These are phyloP conservation scores for Zizania latifolia DNA, from an alignment of 176 grass and related monocot species.

Conservation along the genomic window DNA sequence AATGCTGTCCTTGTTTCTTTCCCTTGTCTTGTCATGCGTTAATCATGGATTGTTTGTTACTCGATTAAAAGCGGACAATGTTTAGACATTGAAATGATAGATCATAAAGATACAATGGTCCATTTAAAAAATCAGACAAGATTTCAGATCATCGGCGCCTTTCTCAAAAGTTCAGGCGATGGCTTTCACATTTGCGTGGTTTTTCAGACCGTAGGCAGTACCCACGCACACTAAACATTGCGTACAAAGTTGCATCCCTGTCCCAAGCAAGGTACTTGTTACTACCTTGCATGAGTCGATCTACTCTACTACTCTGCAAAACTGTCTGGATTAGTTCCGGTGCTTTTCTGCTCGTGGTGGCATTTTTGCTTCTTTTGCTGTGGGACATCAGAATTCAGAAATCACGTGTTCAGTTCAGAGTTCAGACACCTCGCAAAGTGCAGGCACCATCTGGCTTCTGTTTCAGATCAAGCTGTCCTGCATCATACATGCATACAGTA, in stretches of 20 bases:
- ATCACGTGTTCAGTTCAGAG: constrained; percentile 11
- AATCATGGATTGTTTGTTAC: neutral
- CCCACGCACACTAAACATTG: neutral
- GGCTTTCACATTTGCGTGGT: constrained; percentile 31
- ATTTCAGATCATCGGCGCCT: constrained; percentile 23
- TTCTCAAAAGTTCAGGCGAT: constrained; percentile 19
- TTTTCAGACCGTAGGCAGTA: neutral
- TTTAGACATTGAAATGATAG: constrained; percentile 12
- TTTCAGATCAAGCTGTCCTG: neutral
- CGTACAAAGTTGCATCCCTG: neutral
- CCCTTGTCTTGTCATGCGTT: neutral
- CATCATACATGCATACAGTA: neutral
- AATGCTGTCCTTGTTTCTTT: neutral
- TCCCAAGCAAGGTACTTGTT: constrained; percentile 22
- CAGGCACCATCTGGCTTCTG: neutral
- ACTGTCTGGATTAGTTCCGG: neutral
- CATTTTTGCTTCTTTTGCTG: neutral
- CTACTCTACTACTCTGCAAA: neutral
- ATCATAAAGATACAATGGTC: neutral
- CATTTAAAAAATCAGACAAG: constrained; percentile 4
- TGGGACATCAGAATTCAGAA: neutral
- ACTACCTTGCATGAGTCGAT: neutral
- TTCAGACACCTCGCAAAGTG: constrained; percentile 9
- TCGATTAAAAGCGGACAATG: neutral
- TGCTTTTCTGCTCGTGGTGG: neutral